These are phyloP conservation scores for Posidonia australis DNA, from an alignment of 106 monocot genomes.

Conservation along the genomic window DNA sequence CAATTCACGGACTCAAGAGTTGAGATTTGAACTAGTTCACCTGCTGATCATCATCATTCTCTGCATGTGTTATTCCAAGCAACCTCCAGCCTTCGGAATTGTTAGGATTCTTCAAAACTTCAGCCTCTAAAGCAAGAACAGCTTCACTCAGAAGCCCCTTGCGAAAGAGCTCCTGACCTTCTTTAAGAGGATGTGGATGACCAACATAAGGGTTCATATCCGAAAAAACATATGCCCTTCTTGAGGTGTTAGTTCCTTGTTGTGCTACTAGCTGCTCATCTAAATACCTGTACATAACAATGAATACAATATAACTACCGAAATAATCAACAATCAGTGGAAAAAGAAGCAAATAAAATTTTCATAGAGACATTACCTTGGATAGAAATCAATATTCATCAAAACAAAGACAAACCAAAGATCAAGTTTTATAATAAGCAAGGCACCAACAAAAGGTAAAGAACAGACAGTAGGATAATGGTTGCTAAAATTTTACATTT, in stretches of 20 bases:
- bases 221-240: conserved; percentile 87
- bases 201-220: conserved; percentile 96
- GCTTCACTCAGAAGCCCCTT: conserved; percentile 99
- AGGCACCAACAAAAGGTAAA: not conserved
- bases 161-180: conserved; percentile 96
- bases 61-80: conserved; percentile 97
- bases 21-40: conserved; percentile 16
- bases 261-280: conserved; percentile 41
- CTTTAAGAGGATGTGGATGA: conserved; percentile 83
- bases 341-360: not conserved
- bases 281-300: conserved; percentile 34
- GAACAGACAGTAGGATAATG: too few relatives aligned
- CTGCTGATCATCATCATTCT: conserved; percentile 99
- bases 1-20: not conserved
- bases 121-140: conserved; percentile 97
- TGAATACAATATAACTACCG: not conserved
- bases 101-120: conserved; percentile 92
- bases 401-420: not conserved
- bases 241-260: conserved; percentile 39
- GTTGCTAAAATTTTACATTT: too few relatives aligned
- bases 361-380: too few relatives aligned
- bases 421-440: not conserved
- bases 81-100: conserved; percentile 97
- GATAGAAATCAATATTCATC: not conserved
- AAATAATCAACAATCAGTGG: not conserved